These are phyloP conservation scores for Crithidia thermophila DNA, from an alignment of 208 protist genomes.

Conservation along the genomic window DNA sequence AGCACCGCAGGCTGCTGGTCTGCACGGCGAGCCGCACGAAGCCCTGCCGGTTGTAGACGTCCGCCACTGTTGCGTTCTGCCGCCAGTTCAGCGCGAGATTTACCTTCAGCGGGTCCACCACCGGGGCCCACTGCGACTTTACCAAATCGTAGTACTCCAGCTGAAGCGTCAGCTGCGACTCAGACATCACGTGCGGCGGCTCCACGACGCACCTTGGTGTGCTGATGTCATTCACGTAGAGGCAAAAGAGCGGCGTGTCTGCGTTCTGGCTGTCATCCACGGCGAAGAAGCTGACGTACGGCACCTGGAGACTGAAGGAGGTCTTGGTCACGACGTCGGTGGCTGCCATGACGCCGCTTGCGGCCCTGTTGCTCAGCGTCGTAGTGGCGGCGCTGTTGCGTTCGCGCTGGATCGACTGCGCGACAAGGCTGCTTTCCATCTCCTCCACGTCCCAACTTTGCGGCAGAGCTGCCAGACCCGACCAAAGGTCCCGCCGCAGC, in stretches of 20 bases:
- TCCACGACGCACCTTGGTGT: conserved; percentile 12
- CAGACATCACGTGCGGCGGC: conserved; percentile 4
- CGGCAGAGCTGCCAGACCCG: conserved; percentile 8
- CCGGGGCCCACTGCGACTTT: conserved; percentile 25
- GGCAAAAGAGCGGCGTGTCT: conserved; percentile 28
- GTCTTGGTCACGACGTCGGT: neutral
- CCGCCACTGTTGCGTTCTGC: conserved; percentile 15
- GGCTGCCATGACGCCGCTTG: neutral
- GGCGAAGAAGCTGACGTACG: conserved; percentile 24
- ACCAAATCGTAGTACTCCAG: conserved; percentile 28
- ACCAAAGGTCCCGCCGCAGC: conserved; percentile 27
- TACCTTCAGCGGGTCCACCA: conserved; percentile 24
- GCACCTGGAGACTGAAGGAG: conserved; percentile 7
- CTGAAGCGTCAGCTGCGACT: conserved; percentile 21
- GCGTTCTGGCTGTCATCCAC: conserved; percentile 33
- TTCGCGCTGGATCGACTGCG: neutral
- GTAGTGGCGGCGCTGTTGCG: neutral
- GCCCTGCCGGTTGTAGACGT: conserved; percentile 29
- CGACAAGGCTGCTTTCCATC: neutral
- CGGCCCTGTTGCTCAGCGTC: neutral
- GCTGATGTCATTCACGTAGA: conserved; percentile 14
- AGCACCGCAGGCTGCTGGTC: conserved; percentile 15
- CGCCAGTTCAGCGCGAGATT: conserved; percentile 8
- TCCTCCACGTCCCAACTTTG: conserved; percentile 4
- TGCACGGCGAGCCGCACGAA: conserved; percentile 19